A percentile compares a stretch with the other conserved stretches of the same genome.
Evolutionary conservation across 2,329 filamentous ascomycete species (phyloP).

Genomic region (Microsporum audouinii): DNA sequence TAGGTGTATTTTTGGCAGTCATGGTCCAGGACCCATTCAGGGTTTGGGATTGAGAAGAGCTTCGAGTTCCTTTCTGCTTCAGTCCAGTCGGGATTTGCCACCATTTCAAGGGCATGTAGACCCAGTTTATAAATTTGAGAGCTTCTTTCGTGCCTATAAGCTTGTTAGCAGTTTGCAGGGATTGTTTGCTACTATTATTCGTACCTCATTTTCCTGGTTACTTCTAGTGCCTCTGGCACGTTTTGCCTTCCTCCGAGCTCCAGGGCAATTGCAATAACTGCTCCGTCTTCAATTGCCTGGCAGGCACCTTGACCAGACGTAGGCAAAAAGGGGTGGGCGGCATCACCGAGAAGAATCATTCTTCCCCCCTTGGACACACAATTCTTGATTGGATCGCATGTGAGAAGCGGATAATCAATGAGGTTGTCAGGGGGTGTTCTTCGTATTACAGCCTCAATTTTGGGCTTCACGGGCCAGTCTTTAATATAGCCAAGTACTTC

Average conservation of each 20-base stretch:
- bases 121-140: background rate
- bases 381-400: background rate
- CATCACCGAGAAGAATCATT: slow-evolving; percentile 39
- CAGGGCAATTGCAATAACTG: slow-evolving; percentile 35
- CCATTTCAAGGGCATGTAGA: background rate
- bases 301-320: slow-evolving; percentile 50
- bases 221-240: slow-evolving; percentile 4
- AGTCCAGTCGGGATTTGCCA: background rate
- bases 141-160: background rate
- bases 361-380: slow-evolving; percentile 5
- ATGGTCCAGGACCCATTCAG: slow-evolving; percentile 13
- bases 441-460: background rate
- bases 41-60: slow-evolving; percentile 6
- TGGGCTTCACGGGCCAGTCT: background rate
- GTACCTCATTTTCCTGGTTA: slow-evolving; percentile 8
- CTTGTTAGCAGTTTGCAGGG: background rate
- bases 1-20: slow-evolving; percentile 13
- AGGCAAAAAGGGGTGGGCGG: slow-evolving; percentile 47
- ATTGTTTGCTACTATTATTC: too few species aligned
- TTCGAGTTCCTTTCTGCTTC: background rate
- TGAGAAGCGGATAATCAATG: background rate
- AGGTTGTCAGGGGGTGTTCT: background rate
- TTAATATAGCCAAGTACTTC: slow-evolving; percentile 1
- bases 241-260: slow-evolving; percentile 7
- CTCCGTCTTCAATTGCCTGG: slow-evolving; percentile 50